Evolutionary conservation across 169 alveolate species (phyloP), one percentile per base, ranked within the genome.

Genomic region (Plasmodium vinckei): DNA sequence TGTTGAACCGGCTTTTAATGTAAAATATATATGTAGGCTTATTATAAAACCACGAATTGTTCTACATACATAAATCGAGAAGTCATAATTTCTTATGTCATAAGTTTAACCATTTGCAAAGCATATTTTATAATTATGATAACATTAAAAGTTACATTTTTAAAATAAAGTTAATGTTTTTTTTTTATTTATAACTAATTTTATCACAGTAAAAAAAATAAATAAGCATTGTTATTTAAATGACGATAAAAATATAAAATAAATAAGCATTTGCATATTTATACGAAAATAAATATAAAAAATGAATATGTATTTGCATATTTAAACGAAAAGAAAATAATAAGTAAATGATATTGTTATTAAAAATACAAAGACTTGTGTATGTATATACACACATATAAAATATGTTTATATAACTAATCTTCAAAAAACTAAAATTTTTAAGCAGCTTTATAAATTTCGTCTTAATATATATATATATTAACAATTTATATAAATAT

Each of bases 111-210:
- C 42, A 33, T 33, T 3, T 33, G 42, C 42, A 33, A 33, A 33
- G 7, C 7, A 33, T 33, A 33, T 33, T 33, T 33, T 7, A 2
- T 33, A 33, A 33, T 33, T 33, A 15, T 56, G 39, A 39, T 44
- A 25, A 72, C 17, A 57, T 12, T 17, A 72, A 23, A 57, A 61
- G 9, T 69, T 27, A 57, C 42, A 56, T 72, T 57, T 72, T 27
- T 33, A 33, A 33, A 33, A 33, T 33, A 47, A 72, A 72, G 59
- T 27, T 44, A 12, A 19, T 56, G 13, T 27, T 54, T 33, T 21
- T 57, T 42, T 72, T 68, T 68, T 68, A 42, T 72, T 72, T 23
- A 72, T 47, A 72, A 72, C 56, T 49, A 72, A 72, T 72, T 72
- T 44, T 59, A 23, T 72, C 19, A 72, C 71, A 17, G n/a, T 56